A percentile compares a stretch with the other conserved stretches of the same genome.
Conservation (phyloP, 2,329 filamentous ascomycete species). For the Aspergillus latus region DNA sequence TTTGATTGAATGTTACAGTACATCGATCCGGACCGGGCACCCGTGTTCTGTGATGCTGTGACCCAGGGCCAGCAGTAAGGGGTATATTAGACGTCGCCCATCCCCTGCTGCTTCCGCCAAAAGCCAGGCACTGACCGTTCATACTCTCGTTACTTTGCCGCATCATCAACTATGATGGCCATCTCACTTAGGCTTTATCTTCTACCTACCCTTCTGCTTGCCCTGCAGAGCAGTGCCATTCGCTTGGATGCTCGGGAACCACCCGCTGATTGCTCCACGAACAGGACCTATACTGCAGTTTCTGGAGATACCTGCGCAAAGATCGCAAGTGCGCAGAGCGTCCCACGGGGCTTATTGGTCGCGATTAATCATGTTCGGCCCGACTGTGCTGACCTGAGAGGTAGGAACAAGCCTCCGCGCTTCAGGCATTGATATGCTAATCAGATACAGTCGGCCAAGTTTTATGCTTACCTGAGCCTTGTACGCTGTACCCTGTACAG, state of each 20-base stretch:
- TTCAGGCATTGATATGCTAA: not conserved
- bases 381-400: constrained; percentile 7
- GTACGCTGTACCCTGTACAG: constrained; percentile 4
- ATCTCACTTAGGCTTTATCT: not conserved
- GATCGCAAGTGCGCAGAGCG: constrained; percentile 1
- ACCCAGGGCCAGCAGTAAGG: not conserved
- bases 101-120: not conserved
- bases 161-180: not conserved
- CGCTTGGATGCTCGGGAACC: not conserved
- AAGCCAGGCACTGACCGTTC: not conserved
- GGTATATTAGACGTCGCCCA: not conserved
- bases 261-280: not conserved
- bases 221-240: not conserved
- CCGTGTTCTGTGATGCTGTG: not conserved
- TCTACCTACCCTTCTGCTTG: not conserved
- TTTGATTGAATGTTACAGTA: not conserved
- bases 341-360: constrained; percentile 1
- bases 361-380: constrained; percentile 5
- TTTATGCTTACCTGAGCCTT: constrained; percentile 6
- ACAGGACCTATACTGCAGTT: not conserved
- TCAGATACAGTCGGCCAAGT: constrained; percentile 1
- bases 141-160: not conserved
- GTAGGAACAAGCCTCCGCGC: not conserved
- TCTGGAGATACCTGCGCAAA: constrained; percentile 8
- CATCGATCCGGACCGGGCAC: not conserved